Base-by-base conservation (phyloP, 306 rosid species). In the Ochetophila trinervis region DNA sequence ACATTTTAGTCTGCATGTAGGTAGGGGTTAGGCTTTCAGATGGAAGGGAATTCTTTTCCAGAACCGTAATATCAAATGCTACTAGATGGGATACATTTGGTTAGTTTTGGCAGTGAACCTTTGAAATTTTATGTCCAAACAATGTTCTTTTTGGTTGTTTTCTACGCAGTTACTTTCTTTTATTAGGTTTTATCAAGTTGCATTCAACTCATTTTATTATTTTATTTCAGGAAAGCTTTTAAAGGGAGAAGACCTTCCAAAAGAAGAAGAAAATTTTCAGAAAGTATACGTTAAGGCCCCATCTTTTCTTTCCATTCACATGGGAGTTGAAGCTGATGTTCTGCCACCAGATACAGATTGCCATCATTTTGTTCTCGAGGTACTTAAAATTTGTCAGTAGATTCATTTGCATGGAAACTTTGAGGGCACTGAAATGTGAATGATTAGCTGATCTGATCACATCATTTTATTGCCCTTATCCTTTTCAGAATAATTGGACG, bases 61-160 rank as follows among this genome's bases (percentile, higher is more conserved):
- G 86, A 83, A 93, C 97, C 64, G 65, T 89, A 57, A 82, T 93
- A 76, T 93, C 98, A 73, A 93, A 93, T 83, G 98, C 98, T 76
- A 93, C 97, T 30, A 84, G 98, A 93, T 93, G 98, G 98, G 95
- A 93, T 79, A 89, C 98, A 68, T 93, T 93, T 57, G 98, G 98
- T 89, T 67, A 60, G 96, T 84, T 70, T 77, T 62, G 19, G 35
- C 51, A 49, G 40, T 22, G 58, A 40, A 16, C 35, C 55, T 56
- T 65, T 6, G 12, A 68, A 5, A 19, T 19, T 59, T 65, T 54
- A 21, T 23, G 63, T 71, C 61, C 35, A 35, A 57, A 65, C 60
- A 48, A 45, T 79, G 37, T n/a, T 76, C 55, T 44, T 57, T 75
- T 27, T 62, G 51, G 21, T 16, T 32, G 48, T 74, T 56, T 85